Base-by-base conservation (phyloP, 129 eudicot species). In the Rutidosis leptorrhynchoides region DNA sequence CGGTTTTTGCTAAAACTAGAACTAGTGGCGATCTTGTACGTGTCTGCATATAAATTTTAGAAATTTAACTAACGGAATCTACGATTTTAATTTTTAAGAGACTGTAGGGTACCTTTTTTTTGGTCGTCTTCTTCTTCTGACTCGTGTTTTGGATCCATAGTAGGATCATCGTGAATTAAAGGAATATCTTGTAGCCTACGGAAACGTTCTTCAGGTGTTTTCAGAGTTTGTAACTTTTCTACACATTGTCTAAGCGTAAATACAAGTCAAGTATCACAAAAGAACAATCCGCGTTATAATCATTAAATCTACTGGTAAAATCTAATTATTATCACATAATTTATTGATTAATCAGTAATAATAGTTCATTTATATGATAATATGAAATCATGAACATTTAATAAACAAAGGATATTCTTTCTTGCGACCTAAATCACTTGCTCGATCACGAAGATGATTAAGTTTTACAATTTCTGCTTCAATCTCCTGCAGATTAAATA, bases 381-480 rank as follows among this genome's bases (percentile, higher is more conserved):
- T 66, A 65, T 55, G n/a, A 43, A 37, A 62, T 54, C 14, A 20
- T 53, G 71, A 55, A 55, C 11, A 58, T 72, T 0, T 66, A 28
- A 48, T 30, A 19, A 78, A 68, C 68, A 81, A 93, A 94, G 99
- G 99, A 94, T 94, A 94, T 94, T 89, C 97, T 65, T 94, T 94
- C 77, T 80, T 90, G 64, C 83, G 96, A 23, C 99, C 99, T 57
- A 72, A 60, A 68, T 94, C 99, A 58, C 97, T 94, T 51, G 99
- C 99, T 52, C 99, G 92, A 81, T 94, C 99, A 78, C 99, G 93
- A 67, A 94, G 99, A 89, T 94, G 99, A 80, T 84, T 84, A 70
- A 94, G 87, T 20, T 95, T 83, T 76, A 72, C 35, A 21, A 77
- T 73, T 77, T 94, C 99, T 29, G 93, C 58, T 76, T 94, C 99